Percentiles rank a stretch among this genome's conserved stretches.
These are phyloP conservation scores for Ophiostoma populinum DNA, from an alignment of 2,329 filamentous ascomycete species.

Conservation along the genomic window DNA sequence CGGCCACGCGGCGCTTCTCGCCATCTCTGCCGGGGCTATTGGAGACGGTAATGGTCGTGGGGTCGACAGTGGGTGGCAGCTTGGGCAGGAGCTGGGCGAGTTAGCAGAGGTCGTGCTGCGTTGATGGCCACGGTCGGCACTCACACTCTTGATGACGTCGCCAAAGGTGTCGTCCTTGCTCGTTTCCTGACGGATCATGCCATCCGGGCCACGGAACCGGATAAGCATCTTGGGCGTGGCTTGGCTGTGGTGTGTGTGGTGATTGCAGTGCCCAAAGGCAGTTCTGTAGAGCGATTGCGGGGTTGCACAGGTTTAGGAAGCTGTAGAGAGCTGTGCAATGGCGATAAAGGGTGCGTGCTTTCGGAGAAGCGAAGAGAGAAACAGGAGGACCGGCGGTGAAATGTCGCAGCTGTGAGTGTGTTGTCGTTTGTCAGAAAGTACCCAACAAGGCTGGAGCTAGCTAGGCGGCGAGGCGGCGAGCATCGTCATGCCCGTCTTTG, in stretches of 20 bases:
- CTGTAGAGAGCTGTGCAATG: no score
- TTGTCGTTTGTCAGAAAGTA: background rate
- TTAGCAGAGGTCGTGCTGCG: constrained; percentile 11
- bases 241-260: background rate
- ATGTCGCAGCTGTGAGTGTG: background rate
- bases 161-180: constrained; percentile 58
- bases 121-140: no score
- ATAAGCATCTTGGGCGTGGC: constrained; percentile 51
- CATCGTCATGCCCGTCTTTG: constrained; percentile 9
- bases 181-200: constrained; percentile 73
- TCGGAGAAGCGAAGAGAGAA: background rate
- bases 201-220: constrained; percentile 81
- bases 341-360: no score
- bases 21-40: constrained; percentile 37
- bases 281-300: no score
- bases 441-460: no score
- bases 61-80: constrained; percentile 44
- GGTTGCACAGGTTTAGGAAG: no score
- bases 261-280: no score
- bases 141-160: constrained; percentile 37
- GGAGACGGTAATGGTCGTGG: constrained; percentile 41
- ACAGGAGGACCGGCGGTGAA: no score
- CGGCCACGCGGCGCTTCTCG: constrained; percentile 39
- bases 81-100: constrained; percentile 33
- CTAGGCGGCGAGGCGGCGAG: no score